Evolutionary conservation across 257 asterid genomes (phyloP), one percentile per base, ranked within the genome.

Genomic region (Craterostigma plantagineum): DNA sequence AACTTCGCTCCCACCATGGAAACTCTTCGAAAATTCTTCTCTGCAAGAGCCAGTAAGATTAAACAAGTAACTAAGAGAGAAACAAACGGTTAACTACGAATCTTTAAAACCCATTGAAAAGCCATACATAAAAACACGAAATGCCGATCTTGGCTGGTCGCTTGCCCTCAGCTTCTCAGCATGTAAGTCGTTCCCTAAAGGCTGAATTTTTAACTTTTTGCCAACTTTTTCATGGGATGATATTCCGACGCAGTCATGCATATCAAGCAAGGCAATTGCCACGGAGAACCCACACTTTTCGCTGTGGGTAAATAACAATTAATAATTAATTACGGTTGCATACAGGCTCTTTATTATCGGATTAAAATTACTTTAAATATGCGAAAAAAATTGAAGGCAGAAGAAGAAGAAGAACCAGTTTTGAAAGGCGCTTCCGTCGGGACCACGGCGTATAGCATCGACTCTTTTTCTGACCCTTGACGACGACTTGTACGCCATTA

Each of bases 361-460:
- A n/a, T n/a, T n/a, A n/a, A n/a, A n/a, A n/a, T n/a, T n/a, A n/a
- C n/a, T n/a, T n/a, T n/a, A n/a, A n/a, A n/a, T n/a, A n/a, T n/a
- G n/a, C n/a, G 14, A 14, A 10, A 14, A 10, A 10, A 35, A 34
- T 34, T 4, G 9, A 35, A 8, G 12, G 49, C 9, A 14, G 34
- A 9, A 14, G 34, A 9, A 11, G 8, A n/a, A n/a, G n/a, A 17
- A 14, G n/a, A 41, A 80, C 91, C 91, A 73, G 53, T 54, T 69
- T 15, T 55, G 59, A 54, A 76, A 80, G 13, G 91, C 84, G 60
- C 82, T 76, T 58, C 91, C 81, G 34, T 76, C 68, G 5, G 91
- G 77, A 34, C 66, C 85, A 46, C 84, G 81, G 36, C 43, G 71
- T 50, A 68, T 23, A 9, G 69, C 70, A 7, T 17, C 63, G 38